phyloP scores from a whole-genome alignment of 208 protist species.

The Trypanosomatidae sp. region DNA sequence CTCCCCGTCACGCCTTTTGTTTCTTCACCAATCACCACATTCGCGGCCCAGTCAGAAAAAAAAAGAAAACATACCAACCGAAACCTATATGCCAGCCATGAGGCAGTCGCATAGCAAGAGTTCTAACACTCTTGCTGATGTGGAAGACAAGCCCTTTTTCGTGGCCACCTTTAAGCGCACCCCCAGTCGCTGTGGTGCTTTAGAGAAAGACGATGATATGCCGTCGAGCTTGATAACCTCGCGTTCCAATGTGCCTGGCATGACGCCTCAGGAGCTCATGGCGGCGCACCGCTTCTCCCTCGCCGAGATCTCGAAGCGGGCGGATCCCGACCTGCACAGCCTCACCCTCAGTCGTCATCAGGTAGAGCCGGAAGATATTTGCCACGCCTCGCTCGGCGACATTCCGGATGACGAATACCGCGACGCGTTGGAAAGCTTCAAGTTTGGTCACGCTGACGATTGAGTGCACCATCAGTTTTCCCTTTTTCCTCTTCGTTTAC shows the following conservation, averaged over 20 bases:
- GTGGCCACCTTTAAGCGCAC: slow-evolving; percentile 51
- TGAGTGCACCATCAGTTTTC: not conserved
- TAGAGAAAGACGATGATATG: slow-evolving; percentile 31
- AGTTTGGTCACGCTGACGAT: slow-evolving; percentile 31
- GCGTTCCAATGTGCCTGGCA: slow-evolving; percentile 59
- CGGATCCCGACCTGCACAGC: slow-evolving; percentile 53
- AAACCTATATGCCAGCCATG: slow-evolving; percentile 6
- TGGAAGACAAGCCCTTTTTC: slow-evolving; percentile 29
- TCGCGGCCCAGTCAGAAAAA: not conserved
- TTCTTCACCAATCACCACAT: not conserved
- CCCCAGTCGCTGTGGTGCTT: slow-evolving; percentile 10
- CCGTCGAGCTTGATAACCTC: slow-evolving; percentile 43
- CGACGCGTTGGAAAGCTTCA: slow-evolving; percentile 45
- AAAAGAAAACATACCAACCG: not conserved
- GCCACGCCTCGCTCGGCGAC: slow-evolving; percentile 20
- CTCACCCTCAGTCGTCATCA: slow-evolving; percentile 79
- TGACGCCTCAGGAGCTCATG: slow-evolving; percentile 64
- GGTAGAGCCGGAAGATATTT: slow-evolving; percentile 38
- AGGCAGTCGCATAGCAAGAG: slow-evolving; percentile 2
- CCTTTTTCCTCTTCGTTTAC: not conserved
- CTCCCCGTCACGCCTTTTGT: not conserved
- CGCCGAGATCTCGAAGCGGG: slow-evolving; percentile 31
- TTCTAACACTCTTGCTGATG: slow-evolving; percentile 17
- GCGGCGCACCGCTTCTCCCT: slow-evolving; percentile 57
- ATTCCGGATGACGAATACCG: slow-evolving; percentile 43